Evolutionary conservation across 306 rosid genomes (phyloP), one percentile per base, ranked within the genome.

Genomic region (Calophaca sinica): DNA sequence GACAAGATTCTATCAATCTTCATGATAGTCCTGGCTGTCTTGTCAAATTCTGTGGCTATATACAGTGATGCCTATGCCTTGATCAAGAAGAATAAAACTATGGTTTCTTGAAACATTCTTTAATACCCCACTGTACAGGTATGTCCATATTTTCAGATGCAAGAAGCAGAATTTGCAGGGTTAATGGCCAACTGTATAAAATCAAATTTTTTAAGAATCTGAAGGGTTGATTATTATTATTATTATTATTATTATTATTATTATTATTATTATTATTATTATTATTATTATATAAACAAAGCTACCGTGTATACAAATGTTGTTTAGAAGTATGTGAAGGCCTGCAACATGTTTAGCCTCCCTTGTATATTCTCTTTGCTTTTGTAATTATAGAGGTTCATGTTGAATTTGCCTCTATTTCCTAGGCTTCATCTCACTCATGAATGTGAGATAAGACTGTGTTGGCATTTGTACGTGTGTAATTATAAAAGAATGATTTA

Each of bases 1-100:
- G 96, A 91, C 82, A 91, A 85, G 84, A 81, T 86, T 63, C 67
- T 89, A 44, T 78, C 91, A 3, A 26, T 83, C 45, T 35, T 86
- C 42, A 91, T 91, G 97, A 86, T 91, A 66, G 83, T 78, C 29
- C 82, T 91, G 4, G 93, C 97, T 36, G 90, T 89, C 54, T 84
- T 91, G 72, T 86, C 96, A 29, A 91, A 82, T 53, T 63, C 49
- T 52, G 84, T 91, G 84, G 97, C 97, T 70, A 89, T 91, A 73
- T 91, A 86, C 45, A 87, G 97, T 44, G 89, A 91, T 76, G 90
- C 96, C 73, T 81, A 75, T 83, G 77, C 88, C 61, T 62, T 89
- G 84, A 73, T 88, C 62, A 87, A 86, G 80, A 89, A 45, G 55
- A 85, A 72, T 62, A 9, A 70, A 29, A 53, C 72, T 3, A 45